Evolutionary conservation across 2,329 filamentous ascomycete genomes (phyloP), one percentile per base, ranked within the genome.

Genomic region (Chrysoporthe deuterocubensis): DNA sequence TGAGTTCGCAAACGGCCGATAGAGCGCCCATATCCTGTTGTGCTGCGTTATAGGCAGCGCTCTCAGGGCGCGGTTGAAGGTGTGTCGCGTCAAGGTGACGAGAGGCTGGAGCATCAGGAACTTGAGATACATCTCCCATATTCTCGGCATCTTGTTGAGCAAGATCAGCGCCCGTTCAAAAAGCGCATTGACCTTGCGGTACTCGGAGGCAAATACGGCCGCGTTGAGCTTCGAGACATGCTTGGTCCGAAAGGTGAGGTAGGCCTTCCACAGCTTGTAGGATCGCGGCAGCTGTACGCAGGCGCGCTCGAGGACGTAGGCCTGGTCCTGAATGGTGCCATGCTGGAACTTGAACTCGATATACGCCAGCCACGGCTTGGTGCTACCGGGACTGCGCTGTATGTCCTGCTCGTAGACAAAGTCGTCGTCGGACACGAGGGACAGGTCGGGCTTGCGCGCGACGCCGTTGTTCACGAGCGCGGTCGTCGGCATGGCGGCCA

Each of bases 251-350:
- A 98, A 91, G 72, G 89, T 87, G 72, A 99, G 88, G 79, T 98
- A 99, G 88, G 97, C 89, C 81, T 97, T 98, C 96, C 96, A 99
- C 61, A 99, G 85, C 82, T 99, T 99, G 83, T 97, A 99, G 40
- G 95, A 98, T 73, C 96, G 89, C 62, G 96, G 96, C 58, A 99
- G 86, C 74, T 96, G 92, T 71, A 88, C 85, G 79, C 95, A 97
- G 67, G 96, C 95, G 76, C 96, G 89, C 81, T 98, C 96, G 82
- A 98, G 91, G 48, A 94, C 87, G 72, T 88, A 89, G 9, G 94
- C 92, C 81, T 97, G 95, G 81, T 98, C 95, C 65, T 93, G 88
- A 56, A 92, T 76, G 57, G 87, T 92, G 73, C 94, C 95, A 85
- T 97, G 92, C 74, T 93, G 92, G 73, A 89, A 82, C 81, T 99